A percentile compares a stretch with the other conserved stretches of the same genome.
Conservation (phyloP, 108 stramenopile species). For the Discostella pseudostelligera region DNA sequence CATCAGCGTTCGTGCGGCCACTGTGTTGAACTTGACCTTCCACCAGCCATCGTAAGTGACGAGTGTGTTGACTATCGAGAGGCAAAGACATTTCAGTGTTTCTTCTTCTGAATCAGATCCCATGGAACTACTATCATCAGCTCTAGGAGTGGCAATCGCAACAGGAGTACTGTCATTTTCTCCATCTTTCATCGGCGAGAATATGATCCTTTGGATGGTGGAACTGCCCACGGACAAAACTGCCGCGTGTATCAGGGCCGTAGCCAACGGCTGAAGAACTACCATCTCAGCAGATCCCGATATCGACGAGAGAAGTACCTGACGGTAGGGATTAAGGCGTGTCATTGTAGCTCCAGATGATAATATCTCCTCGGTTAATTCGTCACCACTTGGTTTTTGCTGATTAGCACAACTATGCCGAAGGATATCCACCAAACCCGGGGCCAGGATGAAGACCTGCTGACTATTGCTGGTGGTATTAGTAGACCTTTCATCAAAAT, state of each 20-base stretch:
- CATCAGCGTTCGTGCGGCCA: conserved; percentile 65
- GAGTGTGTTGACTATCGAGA: conserved; percentile 37
- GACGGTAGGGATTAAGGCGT: conserved; percentile 45
- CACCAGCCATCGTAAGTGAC: conserved; percentile 50
- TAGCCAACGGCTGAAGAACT: conserved; percentile 39
- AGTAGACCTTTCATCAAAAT: not conserved
- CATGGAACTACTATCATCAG: not conserved
- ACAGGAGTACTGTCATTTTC: not conserved
- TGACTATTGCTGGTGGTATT: conserved; percentile 16
- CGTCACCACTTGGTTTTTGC: not conserved
- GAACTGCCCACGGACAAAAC: conserved; percentile 25
- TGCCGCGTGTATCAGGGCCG: conserved; percentile 36
- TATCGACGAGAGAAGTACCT: conserved; percentile 31
- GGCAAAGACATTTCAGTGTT: conserved; percentile 32
- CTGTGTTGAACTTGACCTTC: conserved; percentile 63
- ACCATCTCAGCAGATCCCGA: conserved; percentile 40
- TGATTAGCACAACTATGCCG: conserved; percentile 38
- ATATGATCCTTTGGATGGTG: conserved; percentile 22
- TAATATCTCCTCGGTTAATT: not conserved
- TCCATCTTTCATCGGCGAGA: conserved; percentile 9
- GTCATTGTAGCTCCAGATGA: not conserved
- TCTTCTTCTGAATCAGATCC: conserved; percentile 9
- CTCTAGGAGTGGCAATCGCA: not conserved
- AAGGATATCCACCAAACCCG: conserved; percentile 69
- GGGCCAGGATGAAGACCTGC: conserved; percentile 73